A percentile compares a stretch with the other conserved stretches of the same genome.
These are phyloP conservation scores for Pichia ethanolica DNA, from an alignment of 805 yeast genomes.

Conservation along the genomic window DNA sequence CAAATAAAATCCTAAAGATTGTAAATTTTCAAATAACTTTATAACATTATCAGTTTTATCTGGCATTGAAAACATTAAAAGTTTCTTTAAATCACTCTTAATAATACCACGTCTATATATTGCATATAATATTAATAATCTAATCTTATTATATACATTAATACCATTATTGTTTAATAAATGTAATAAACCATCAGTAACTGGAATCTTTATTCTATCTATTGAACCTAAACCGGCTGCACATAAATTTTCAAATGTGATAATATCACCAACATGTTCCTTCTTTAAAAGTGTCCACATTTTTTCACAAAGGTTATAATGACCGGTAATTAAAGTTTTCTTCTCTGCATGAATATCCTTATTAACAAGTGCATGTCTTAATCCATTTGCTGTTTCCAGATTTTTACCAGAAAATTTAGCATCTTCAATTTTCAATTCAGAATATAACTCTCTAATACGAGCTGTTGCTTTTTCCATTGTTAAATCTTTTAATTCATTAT, in stretches of 20 bases:
- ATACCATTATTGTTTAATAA: slow-evolving; percentile 43
- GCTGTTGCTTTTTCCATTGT: slow-evolving; percentile 22
- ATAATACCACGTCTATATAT: slow-evolving; percentile 77
- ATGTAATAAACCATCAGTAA: slow-evolving; percentile 47
- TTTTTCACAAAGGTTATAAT: slow-evolving; percentile 39
- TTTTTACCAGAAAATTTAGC: slow-evolving; percentile 15
- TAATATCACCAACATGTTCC: slow-evolving; percentile 38
- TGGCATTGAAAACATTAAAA: slow-evolving; percentile 46
- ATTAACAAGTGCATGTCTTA: slow-evolving; percentile 23
- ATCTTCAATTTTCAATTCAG: slow-evolving; percentile 20
- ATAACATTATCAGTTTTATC: slow-evolving; percentile 33
- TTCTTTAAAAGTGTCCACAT: slow-evolving; percentile 49
- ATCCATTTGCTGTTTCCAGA: slow-evolving; percentile 21
- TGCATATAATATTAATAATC: slow-evolving; percentile 69
- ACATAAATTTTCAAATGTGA: slow-evolving; percentile 80
- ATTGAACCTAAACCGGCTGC: slow-evolving; percentile 67
- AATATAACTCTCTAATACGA: slow-evolving; percentile 13
- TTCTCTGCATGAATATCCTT: slow-evolving; percentile 20
- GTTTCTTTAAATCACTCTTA: slow-evolving; percentile 62
- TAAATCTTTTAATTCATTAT: slow-evolving; percentile 19
- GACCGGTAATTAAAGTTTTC: slow-evolving; percentile 24
- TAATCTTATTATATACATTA: slow-evolving; percentile 54
- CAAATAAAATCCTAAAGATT: slow-evolving; percentile 30
- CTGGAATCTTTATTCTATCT: slow-evolving; percentile 48
- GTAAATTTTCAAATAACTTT: slow-evolving; percentile 50